phyloP scores from a whole-genome alignment of 331 rosid species.

The Acacia pycnantha region DNA sequence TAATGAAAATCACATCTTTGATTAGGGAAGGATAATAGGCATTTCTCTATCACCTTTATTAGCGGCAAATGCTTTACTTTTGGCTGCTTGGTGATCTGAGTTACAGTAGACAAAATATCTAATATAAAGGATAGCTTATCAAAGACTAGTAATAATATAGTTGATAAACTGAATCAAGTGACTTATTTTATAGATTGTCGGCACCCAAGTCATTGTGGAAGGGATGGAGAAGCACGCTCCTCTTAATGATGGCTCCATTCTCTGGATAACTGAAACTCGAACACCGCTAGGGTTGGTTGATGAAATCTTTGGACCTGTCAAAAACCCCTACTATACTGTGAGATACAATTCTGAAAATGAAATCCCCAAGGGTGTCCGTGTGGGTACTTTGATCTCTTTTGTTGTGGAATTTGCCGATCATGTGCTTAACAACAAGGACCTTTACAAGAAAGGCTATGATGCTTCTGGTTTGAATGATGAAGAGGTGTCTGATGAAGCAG shows the following conservation, averaged over 20 bases:
- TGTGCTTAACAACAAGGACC: slow-evolving; percentile 70
- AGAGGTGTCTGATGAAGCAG: slow-evolving; percentile 65
- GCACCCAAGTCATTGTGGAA: slow-evolving; percentile 79
- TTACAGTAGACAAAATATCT: not conserved
- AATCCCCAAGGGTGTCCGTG: slow-evolving; percentile 57
- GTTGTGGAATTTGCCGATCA: slow-evolving; percentile 78
- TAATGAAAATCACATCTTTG: not conserved
- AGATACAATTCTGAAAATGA: slow-evolving; percentile 85
- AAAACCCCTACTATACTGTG: slow-evolving; percentile 75
- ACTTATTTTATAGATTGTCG: slow-evolving; percentile 54
- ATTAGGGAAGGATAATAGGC: not conserved
- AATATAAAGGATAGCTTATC: not conserved
- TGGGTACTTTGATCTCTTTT: slow-evolving; percentile 61
- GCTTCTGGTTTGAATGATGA: slow-evolving; percentile 90
- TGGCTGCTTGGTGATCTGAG: not conserved
- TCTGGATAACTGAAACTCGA: slow-evolving; percentile 76
- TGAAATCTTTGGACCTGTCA: slow-evolving; percentile 95
- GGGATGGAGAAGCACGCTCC: slow-evolving; percentile 83
- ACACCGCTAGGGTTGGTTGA: slow-evolving; percentile 79
- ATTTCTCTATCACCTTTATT: not conserved
- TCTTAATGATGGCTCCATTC: slow-evolving; percentile 80
- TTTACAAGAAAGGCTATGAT: slow-evolving; percentile 88
- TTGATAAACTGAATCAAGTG: slow-evolving; percentile 26
- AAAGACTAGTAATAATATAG: not conserved
- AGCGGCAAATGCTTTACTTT: not conserved